These are phyloP conservation scores for Parsonsia alboflavescens DNA, from an alignment of 257 asterid species.

Conservation along the genomic window DNA sequence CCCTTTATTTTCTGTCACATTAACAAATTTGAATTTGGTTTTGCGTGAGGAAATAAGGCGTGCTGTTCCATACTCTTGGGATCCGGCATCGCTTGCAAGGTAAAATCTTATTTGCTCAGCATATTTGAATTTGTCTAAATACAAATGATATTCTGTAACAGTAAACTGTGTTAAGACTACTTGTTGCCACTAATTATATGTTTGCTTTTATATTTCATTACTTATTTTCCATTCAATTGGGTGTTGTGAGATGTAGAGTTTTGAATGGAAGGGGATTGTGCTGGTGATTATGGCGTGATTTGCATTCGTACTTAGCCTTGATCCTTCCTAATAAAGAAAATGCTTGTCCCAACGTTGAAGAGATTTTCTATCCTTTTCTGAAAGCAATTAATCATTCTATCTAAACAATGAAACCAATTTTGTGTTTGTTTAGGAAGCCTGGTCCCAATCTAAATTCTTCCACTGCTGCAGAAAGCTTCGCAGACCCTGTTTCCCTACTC, in stretches of 20 bases:
- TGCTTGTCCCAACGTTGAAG: not conserved
- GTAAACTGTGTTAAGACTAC: not conserved
- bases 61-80: constrained; percentile 97
- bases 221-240: not conserved
- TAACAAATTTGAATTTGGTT: constrained; percentile 44
- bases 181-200: not conserved
- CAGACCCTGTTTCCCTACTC: not conserved
- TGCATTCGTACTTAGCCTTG: not conserved
- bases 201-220: not conserved
- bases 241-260: not conserved
- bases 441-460: not conserved
- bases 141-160: not conserved
- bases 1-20: constrained; percentile 52
- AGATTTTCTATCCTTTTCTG: too few relatives aligned
- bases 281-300: not conserved
- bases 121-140: not conserved
- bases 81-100: constrained; percentile 95
- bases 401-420: not conserved
- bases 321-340: not conserved
- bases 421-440: too few relatives aligned
- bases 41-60: constrained; percentile 69
- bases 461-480: not conserved
- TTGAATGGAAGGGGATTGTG: not conserved
- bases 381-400: not conserved
- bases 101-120: constrained; percentile 21